Percentiles rank a stretch among this genome's conserved stretches.
Conservation (phyloP, 164 flowering plant genomes). For the Piper betle region DNA sequence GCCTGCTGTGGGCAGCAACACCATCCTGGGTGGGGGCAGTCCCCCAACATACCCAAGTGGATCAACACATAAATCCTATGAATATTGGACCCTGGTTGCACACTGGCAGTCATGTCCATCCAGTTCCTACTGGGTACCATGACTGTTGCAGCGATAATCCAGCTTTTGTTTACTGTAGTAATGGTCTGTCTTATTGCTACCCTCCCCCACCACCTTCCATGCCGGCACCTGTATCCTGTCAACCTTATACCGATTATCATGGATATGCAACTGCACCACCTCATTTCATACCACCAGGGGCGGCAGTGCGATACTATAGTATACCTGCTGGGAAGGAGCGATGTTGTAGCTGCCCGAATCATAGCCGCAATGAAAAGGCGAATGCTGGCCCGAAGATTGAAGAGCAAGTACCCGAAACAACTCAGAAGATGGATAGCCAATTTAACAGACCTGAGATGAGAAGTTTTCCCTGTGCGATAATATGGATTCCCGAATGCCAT, state of each 20-base stretch:
- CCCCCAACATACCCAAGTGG: constrained; percentile 18
- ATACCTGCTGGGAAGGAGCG: constrained; percentile 15
- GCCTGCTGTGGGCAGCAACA: constrained; percentile 9
- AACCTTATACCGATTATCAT: constrained; percentile 13
- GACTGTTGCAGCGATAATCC: constrained; percentile 24
- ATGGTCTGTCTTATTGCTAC: constrained; percentile 25
- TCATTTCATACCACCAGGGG: constrained; percentile 20
- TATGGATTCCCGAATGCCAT: constrained; percentile 41
- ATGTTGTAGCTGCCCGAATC: constrained; percentile 50
- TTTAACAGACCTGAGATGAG: neutral
- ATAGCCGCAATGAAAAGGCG: constrained; percentile 10
- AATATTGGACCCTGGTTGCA: constrained; percentile 15
- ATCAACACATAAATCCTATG: constrained; percentile 8
- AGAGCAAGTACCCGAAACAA: constrained; percentile 31
- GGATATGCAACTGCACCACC: constrained; percentile 26
- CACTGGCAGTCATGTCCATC: constrained; percentile 17
- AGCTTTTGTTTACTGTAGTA: constrained; percentile 13
- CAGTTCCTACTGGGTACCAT: constrained; percentile 19
- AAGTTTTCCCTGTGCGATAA: constrained; percentile 24
- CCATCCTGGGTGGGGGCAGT: constrained; percentile 12
- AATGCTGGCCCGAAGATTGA: constrained; percentile 28
- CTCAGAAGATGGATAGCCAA: constrained; percentile 11
- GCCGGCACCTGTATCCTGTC: constrained; percentile 17
- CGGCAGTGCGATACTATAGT: constrained; percentile 33
- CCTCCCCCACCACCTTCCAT: constrained; percentile 12